Base-by-base conservation (phyloP, 768 basidiomycete genomes). In the Mycena albidolilacea region DNA sequence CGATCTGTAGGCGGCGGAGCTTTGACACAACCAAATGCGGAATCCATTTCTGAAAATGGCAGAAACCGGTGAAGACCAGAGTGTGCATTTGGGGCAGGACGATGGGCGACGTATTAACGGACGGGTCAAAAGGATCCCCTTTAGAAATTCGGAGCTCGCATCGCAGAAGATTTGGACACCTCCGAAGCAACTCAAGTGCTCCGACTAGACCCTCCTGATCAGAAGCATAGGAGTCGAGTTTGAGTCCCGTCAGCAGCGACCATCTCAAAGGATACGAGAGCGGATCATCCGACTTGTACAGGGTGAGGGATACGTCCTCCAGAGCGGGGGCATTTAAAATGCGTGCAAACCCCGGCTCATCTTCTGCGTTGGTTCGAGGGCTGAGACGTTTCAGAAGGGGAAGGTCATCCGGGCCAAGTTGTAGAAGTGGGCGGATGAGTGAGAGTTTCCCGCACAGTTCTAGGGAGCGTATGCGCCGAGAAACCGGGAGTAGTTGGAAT, bases 231-330 rank as follows among this genome's bases (percentile, higher is more conserved):
- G 38, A 63, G 8, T 14, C 8, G 5, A 69, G 52, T 14, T 14
- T 21, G 14, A 69, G 52, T 38, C 50, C 9, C 11, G 69, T 69
- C 11, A 69, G 41, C 50, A 63, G 39, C 41, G 60, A 61, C 68
- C 68, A 69, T 19, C 52, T 37, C 7, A 69, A n/a, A 1, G 68
- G 60, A 17, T 61, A 37, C 2, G 61, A 12, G 5, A 46, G 41
- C 1, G 61, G 59, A 38, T 69, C 39, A 3, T 37, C 17, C 5
- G 19, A 0, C 19, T 1, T 52, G 14, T 10, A 43, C 5, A 5
- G 9, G 19, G 2, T 17, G 8, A 68, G 21, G 2, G 59, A 39
- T 38, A 68, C 23, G 7, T 61, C 12, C 14, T 48, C 46, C 2
- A 68, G 67, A 11, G 35, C 61, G 17, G 67, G 48, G 2, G 54